phyloP scores from a whole-genome alignment of 2,329 filamentous ascomycete species.

The Elsinoe perseae region DNA sequence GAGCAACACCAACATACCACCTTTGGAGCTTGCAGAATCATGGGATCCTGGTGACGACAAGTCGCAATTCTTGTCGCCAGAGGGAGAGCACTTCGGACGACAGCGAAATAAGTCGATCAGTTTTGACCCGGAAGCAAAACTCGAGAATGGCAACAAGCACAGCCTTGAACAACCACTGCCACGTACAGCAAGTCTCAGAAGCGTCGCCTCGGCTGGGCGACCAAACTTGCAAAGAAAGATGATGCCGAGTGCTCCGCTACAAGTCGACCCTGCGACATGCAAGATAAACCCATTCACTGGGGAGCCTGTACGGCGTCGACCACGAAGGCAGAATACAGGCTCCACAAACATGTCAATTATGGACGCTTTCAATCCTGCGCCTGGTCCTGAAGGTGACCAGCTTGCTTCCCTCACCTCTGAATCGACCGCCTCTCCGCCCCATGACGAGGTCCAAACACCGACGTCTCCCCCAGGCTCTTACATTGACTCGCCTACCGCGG shows the following conservation, averaged over 20 bases:
- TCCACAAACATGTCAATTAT: slow-evolving; percentile 17
- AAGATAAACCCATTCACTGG: slow-evolving; percentile 20
- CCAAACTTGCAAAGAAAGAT: slow-evolving; percentile 11
- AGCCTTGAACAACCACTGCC: slow-evolving; percentile 34
- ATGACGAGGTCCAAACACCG: slow-evolving; percentile 34
- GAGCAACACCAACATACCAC: slow-evolving; percentile 8
- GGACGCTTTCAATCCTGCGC: slow-evolving; percentile 14
- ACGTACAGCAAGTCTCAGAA: slow-evolving; percentile 20
- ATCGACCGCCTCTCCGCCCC: slow-evolving; percentile 32
- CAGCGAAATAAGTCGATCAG: slow-evolving; percentile 33
- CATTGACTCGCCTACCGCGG: slow-evolving; percentile 28
- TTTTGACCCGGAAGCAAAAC: slow-evolving; percentile 34
- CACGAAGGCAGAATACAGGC: slow-evolving; percentile 16
- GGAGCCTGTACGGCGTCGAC: slow-evolving; percentile 17
- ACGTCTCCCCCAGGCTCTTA: slow-evolving; percentile 27
- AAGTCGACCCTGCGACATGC: neutral
- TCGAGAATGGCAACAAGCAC: slow-evolving; percentile 34
- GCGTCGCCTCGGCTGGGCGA: slow-evolving; percentile 6
- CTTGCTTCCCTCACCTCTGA: slow-evolving; percentile 38
- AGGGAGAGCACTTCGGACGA: slow-evolving; percentile 6
- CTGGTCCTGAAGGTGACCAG: slow-evolving; percentile 24
- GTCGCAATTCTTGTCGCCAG: neutral
- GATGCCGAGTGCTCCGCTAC: slow-evolving; percentile 1
- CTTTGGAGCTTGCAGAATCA: slow-evolving; percentile 8
- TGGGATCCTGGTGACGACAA: slow-evolving; percentile 9